Evolutionary conservation across 1,139 yeast genomes (phyloP).

Genomic region (Meyerozyma elateridarum): DNA sequence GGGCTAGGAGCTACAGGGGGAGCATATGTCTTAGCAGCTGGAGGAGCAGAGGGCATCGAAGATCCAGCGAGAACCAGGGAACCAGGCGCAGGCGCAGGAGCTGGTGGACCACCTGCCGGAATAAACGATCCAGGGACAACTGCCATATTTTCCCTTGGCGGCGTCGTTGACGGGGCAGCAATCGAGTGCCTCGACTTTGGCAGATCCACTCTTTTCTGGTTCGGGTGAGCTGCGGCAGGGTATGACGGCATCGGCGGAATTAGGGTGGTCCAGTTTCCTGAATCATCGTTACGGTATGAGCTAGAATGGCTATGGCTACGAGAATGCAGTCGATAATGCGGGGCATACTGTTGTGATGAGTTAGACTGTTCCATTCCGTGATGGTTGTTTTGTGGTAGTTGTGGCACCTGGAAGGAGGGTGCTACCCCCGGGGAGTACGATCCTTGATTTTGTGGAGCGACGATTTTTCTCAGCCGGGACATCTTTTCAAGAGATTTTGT

Average conservation of each 20-base stretch:
- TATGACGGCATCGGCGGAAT: conserved; percentile 26
- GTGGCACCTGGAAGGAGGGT: too few species aligned
- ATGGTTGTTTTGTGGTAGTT: too few species aligned
- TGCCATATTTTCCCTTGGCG: too few species aligned
- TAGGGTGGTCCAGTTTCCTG: conserved; percentile 20
- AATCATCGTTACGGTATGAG: conserved; percentile 1
- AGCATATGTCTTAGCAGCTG: conserved; percentile 1
- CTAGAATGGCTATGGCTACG: conserved; percentile 13
- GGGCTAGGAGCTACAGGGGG: too few species aligned
- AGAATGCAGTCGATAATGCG: not conserved
- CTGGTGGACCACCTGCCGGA: not conserved
- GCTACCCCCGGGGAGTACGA: too few species aligned
- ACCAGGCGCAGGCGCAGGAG: not conserved
- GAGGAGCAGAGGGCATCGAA: not conserved
- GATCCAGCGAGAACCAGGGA: not conserved
- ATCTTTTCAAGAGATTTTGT: too few species aligned
- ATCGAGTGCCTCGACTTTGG: conserved; percentile 15
- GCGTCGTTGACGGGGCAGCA: conserved; percentile 6
- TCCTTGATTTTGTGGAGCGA: too few species aligned
- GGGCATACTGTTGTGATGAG: not conserved
- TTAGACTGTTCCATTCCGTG: too few species aligned
- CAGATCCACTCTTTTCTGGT: conserved; percentile 3
- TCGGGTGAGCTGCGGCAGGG: conserved; percentile 10
- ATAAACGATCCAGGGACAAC: too few species aligned
- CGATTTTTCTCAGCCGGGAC: too few species aligned